These are phyloP conservation scores for Nematocida sp. DNA, from an alignment of 371 early-diverging fungal genomes.

Conservation along the genomic window DNA sequence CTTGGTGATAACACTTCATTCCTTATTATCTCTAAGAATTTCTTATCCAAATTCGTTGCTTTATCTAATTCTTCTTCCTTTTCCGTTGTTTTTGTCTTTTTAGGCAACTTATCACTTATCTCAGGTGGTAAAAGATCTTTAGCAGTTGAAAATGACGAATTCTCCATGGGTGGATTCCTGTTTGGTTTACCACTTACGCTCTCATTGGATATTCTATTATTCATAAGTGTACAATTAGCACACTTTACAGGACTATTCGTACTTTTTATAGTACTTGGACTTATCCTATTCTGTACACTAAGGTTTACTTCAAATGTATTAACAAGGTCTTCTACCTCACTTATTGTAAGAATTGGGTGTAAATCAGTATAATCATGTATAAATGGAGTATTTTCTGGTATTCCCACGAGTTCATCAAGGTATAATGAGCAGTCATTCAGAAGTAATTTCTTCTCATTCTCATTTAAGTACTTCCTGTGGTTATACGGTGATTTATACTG, in stretches of 20 bases:
- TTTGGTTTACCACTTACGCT: not conserved
- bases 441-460: not conserved
- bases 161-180: not conserved
- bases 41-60: constrained; percentile 25
- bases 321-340: constrained; percentile 34
- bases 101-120: not conserved
- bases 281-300: not conserved
- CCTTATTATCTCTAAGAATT: constrained; percentile 24
- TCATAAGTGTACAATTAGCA: constrained; percentile 11
- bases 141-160: constrained; percentile 20
- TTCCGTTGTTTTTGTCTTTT: not conserved
- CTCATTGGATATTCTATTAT: not conserved
- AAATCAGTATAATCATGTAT: constrained; percentile 34
- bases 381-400: not conserved
- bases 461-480: not conserved
- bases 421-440: constrained; percentile 30
- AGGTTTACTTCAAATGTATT: constrained; percentile 5
- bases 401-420: not conserved
- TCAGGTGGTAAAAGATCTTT: not conserved
- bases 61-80: constrained; percentile 15
- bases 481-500: constrained; percentile 24
- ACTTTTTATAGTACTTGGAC: not conserved
- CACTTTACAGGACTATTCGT: not conserved
- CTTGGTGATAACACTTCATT: constrained; percentile 38
- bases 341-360: constrained; percentile 5